These are phyloP conservation scores for Tulasnella calospora DNA, from an alignment of 768 basidiomycete genomes.

Conservation along the genomic window DNA sequence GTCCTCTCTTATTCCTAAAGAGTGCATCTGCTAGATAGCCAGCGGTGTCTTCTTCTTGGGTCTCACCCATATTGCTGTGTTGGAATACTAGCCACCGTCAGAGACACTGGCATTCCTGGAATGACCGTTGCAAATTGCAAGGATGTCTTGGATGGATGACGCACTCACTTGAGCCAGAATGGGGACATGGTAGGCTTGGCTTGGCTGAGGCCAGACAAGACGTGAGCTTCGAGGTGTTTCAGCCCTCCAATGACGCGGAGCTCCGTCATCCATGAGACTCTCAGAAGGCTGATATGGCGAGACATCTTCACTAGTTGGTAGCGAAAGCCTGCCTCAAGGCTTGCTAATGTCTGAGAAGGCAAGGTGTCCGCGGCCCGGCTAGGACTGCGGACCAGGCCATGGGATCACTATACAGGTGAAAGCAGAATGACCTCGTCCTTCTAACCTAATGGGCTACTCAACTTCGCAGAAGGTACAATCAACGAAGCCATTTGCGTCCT, in stretches of 20 bases:
- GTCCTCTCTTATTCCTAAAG: no score
- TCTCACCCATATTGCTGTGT: no score
- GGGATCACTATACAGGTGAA: background rate
- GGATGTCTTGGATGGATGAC: background rate
- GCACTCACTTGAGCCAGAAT: background rate
- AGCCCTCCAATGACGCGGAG: background rate
- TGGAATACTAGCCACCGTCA: no score
- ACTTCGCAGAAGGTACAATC: background rate
- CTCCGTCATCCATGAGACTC: background rate
- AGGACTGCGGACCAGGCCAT: slow-evolving; percentile 1
- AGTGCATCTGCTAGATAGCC: no score
- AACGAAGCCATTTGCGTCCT: background rate
- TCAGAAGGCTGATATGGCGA: background rate
- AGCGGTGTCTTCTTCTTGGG: no score
- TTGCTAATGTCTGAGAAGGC: background rate
- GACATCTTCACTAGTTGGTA: background rate
- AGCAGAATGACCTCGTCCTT: background rate
- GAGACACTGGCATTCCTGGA: background rate
- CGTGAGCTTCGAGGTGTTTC: background rate
- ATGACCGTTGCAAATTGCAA: background rate
- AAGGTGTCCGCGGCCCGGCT: background rate
- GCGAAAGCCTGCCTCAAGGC: background rate
- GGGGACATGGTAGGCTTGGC: background rate
- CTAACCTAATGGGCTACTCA: background rate
- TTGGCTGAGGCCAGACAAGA: background rate